A percentile compares a stretch with the other conserved stretches of the same genome.
Conservation (phyloP, 2,329 filamentous ascomycete genomes). For the Paracoccidioides brasiliensis region DNA sequence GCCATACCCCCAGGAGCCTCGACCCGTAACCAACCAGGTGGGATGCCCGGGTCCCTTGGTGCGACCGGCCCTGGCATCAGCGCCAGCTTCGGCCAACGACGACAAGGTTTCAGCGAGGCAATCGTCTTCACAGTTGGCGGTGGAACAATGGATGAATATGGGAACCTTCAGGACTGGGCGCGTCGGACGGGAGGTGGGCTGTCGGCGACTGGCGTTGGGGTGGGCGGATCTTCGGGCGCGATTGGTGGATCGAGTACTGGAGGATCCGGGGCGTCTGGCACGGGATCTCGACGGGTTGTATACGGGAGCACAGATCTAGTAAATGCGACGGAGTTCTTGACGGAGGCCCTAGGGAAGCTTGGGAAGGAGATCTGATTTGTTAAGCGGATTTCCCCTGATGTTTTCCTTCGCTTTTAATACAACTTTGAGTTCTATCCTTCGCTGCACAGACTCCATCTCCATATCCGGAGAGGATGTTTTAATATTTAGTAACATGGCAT, state of each 20-base stretch:
- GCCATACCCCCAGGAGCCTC: conserved; percentile 72
- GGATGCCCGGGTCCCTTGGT: conserved; percentile 32
- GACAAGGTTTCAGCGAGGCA: conserved; percentile 80
- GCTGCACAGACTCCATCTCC: neutral
- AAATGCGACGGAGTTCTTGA: conserved; percentile 49
- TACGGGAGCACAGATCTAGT: conserved; percentile 80
- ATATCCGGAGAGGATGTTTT: too few species aligned
- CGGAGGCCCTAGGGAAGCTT: conserved; percentile 42
- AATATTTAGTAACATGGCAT: too few species aligned
- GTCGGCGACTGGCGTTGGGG: conserved; percentile 28
- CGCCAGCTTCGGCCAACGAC: conserved; percentile 78
- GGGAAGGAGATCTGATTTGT: conserved; percentile 39
- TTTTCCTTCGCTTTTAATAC: neutral
- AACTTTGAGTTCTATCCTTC: neutral
- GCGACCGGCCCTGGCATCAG: conserved; percentile 50
- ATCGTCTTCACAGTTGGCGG: conserved; percentile 93
- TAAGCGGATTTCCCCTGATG: neutral
- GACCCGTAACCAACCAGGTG: conserved; percentile 31
- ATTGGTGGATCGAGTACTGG: conserved; percentile 24
- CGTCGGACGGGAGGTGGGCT: conserved; percentile 51
- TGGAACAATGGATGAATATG: conserved; percentile 97
- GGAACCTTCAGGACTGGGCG: conserved; percentile 94
- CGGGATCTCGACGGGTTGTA: conserved; percentile 65
- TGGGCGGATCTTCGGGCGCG: conserved; percentile 27
- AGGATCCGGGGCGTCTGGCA: conserved; percentile 25